phyloP scores from a whole-genome alignment of 106 monocot genomes.

The Ottelia alismoides region DNA sequence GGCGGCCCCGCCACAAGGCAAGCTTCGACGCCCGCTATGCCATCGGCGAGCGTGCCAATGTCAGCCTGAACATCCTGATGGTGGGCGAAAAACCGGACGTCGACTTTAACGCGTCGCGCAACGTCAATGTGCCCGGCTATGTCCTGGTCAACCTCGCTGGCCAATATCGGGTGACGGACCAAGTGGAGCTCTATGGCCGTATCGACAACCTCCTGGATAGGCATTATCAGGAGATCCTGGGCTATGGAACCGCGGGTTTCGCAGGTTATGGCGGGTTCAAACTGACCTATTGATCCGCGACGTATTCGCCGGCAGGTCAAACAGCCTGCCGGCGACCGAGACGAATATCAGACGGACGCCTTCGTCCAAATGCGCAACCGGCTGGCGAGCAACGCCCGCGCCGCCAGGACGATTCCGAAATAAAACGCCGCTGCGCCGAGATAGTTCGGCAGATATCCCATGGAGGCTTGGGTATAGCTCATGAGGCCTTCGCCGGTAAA shows the following conservation, averaged over 20 bases:
- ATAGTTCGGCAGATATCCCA: too few relatives aligned
- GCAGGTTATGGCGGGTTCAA: neutral
- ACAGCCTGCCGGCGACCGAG: too few relatives aligned
- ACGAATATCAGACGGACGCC: too few relatives aligned
- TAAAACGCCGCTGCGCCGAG: too few relatives aligned
- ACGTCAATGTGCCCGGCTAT: neutral
- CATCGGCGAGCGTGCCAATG: neutral
- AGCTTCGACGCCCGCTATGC: neutral
- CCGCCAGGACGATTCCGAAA: too few relatives aligned
- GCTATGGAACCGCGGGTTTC: neutral
- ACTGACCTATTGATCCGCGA: neutral
- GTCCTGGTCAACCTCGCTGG: neutral
- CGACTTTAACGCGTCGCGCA: neutral
- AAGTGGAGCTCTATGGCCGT: neutral
- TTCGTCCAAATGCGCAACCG: too few relatives aligned
- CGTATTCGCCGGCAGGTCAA: neutral
- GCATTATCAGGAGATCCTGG: neutral
- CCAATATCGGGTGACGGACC: neutral
- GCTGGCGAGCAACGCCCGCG: too few relatives aligned
- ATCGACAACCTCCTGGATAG: neutral
- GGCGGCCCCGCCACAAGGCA: neutral
- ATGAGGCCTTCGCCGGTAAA: too few relatives aligned
- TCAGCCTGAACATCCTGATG: neutral
- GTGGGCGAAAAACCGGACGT: neutral
- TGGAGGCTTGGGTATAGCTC: too few relatives aligned